Conservation (phyloP, 257 asterid genomes). For the Cruciata laevipes region DNA sequence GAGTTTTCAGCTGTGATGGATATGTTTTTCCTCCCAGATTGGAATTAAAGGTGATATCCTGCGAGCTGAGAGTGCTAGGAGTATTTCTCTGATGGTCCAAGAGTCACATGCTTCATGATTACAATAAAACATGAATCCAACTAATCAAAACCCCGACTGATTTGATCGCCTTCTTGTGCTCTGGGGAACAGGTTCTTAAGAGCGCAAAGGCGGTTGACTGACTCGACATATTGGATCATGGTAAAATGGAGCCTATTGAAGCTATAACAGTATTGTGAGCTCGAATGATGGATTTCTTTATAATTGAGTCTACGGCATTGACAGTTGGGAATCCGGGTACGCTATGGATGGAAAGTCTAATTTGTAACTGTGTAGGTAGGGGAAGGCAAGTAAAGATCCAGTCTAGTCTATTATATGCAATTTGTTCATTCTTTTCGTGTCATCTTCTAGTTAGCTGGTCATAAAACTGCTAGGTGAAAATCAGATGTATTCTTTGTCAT, state of each 20-base stretch:
- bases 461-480: background rate
- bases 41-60: constrained; percentile 58
- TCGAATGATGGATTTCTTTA: constrained; percentile 1
- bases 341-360: background rate
- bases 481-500: constrained; percentile 6
- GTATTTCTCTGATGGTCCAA: constrained; percentile 54
- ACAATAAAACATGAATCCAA: constrained; percentile 30
- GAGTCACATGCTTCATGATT: constrained; percentile 57
- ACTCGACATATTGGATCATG: constrained; percentile 12
- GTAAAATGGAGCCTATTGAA: background rate
- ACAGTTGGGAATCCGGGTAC: background rate
- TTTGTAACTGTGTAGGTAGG: background rate
- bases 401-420: constrained; percentile 4
- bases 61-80: constrained; percentile 67
- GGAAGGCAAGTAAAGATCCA: background rate
- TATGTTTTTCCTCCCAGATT: constrained; percentile 54
- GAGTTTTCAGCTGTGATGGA: constrained; percentile 36
- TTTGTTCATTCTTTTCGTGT: constrained; percentile 12
- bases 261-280: background rate
- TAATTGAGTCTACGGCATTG: background rate
- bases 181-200: constrained; percentile 62
- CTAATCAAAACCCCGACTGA: constrained; percentile 29
- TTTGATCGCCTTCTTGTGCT: constrained; percentile 50
- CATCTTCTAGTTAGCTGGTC: background rate
- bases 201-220: constrained; percentile 54